phyloP scores from a whole-genome alignment of 805 yeast species.

The Lipomyces spencermartinsiae region DNA sequence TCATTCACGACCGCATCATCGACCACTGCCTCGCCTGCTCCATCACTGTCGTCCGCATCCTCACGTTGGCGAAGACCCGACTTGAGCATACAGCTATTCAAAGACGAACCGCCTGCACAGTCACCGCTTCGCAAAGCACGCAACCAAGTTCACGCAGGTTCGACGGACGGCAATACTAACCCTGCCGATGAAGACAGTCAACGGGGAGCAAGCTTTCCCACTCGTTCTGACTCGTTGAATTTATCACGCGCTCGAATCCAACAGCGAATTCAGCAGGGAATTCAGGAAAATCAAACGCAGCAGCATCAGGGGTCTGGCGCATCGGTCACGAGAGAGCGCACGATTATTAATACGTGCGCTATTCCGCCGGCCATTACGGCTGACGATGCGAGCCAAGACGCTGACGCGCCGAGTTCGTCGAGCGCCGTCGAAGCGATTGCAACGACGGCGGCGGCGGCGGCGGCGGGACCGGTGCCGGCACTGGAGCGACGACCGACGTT shows the following conservation, averaged over 20 bases:
- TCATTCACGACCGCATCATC: conserved; percentile 9
- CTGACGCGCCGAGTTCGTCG: neutral
- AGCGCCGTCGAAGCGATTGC: neutral
- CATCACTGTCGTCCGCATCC: conserved; percentile 11
- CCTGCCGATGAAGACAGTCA: neutral
- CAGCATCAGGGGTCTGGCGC: neutral
- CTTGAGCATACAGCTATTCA: conserved; percentile 31
- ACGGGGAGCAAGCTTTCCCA: conserved; percentile 20
- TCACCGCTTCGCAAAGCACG: neutral
- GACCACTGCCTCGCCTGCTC: conserved; percentile 3
- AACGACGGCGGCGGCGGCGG: neutral
- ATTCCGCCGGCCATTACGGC: neutral
- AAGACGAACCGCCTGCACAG: conserved; percentile 12
- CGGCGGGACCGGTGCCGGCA: neutral
- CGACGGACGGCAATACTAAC: neutral
- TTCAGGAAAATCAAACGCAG: neutral
- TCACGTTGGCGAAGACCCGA: conserved; percentile 33
- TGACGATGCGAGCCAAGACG: neutral
- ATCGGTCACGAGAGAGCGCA: conserved; percentile 28
- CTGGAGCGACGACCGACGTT: conserved; percentile 8
- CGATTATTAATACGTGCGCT: conserved; percentile 22
- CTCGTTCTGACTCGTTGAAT: conserved; percentile 42
- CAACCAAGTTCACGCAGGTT: conserved; percentile 2
- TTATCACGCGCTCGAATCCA: conserved; percentile 3
- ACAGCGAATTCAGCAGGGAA: neutral